Evolutionary conservation across 768 basidiomycete species (phyloP).

Genomic region (Podaxis rugospora): DNA sequence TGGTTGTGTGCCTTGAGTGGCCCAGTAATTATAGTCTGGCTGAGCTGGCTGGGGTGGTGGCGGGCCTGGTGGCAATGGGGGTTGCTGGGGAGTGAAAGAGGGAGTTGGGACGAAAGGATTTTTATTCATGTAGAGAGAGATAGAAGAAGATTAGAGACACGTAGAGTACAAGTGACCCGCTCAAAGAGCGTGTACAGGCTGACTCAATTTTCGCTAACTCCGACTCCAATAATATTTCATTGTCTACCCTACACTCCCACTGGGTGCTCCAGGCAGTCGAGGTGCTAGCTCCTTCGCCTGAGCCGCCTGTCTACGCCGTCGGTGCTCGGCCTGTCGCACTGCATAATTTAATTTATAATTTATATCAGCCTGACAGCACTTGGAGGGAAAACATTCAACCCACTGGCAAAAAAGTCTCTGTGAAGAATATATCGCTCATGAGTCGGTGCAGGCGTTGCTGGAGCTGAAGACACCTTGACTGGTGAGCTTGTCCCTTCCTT

Average conservation of each 20-base stretch:
- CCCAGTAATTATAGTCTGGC: slow-evolving; percentile 76
- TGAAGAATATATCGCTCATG: slow-evolving; percentile 83
- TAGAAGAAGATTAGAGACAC: not conserved
- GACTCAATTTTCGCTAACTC: slow-evolving; percentile 9
- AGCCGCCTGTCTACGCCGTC: slow-evolving; percentile 58
- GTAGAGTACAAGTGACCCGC: slow-evolving; percentile 7
- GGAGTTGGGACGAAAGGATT: slow-evolving; percentile 76
- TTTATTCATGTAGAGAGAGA: slow-evolving; percentile 59
- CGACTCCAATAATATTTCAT: slow-evolving; percentile 9
- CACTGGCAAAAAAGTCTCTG: slow-evolving; percentile 69
- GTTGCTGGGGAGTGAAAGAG: slow-evolving; percentile 65
- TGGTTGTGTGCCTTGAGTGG: slow-evolving; percentile 53
- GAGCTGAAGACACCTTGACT: slow-evolving; percentile 20
- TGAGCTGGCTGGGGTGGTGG: slow-evolving; percentile 64
- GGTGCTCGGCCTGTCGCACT: slow-evolving; percentile 76
- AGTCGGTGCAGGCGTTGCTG: slow-evolving; percentile 34
- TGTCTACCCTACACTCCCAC: slow-evolving; percentile 20
- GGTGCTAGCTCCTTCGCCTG: slow-evolving; percentile 71
- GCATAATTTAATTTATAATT: slow-evolving; percentile 8
- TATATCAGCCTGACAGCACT: not conserved
- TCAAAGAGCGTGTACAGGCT: not conserved
- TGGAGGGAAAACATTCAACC: slow-evolving; percentile 17
- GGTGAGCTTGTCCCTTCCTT: slow-evolving; percentile 23
- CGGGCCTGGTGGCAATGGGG: slow-evolving; percentile 77
- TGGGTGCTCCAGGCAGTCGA: slow-evolving; percentile 62